Evolutionary conservation across 768 basidiomycete species (phyloP).

Genomic region (Suillus subaureus): DNA sequence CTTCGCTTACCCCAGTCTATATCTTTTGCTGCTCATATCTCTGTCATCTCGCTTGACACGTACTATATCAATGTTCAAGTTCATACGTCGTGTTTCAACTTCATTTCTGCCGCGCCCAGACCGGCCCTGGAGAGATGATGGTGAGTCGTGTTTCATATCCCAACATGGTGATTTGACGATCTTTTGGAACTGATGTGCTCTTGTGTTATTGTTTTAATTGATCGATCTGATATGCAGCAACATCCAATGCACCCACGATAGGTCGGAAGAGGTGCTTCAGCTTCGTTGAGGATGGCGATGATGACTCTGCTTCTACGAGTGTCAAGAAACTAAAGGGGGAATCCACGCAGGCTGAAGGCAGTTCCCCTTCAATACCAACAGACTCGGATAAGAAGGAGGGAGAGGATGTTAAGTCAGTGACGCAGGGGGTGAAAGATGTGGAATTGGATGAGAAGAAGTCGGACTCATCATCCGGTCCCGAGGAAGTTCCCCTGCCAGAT

Average conservation of each 20-base stretch:
- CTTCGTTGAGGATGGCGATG: constrained; percentile 42
- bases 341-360: constrained; percentile 33
- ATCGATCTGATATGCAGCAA: constrained; percentile 45
- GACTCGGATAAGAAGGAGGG: constrained; percentile 32
- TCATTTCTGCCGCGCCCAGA: constrained; percentile 72
- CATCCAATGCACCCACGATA: constrained; percentile 72
- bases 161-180: constrained; percentile 8
- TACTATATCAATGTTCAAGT: constrained; percentile 53
- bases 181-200: constrained; percentile 16
- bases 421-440: constrained; percentile 68
- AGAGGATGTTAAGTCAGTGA: constrained; percentile 70
- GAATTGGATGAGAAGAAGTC: constrained; percentile 50
- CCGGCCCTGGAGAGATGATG: constrained; percentile 77
- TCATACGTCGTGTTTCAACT: constrained; percentile 71
- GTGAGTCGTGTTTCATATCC: constrained; percentile 43
- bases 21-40: not conserved
- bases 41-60: not conserved
- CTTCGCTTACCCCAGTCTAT: constrained; percentile 1
- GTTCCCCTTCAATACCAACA: constrained; percentile 25
- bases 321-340: constrained; percentile 47
- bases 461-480: constrained; percentile 23
- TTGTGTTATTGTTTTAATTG: constrained; percentile 16
- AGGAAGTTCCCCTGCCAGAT: constrained; percentile 41
- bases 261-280: constrained; percentile 69
- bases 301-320: constrained; percentile 30